These are phyloP conservation scores for Chlorella sp. DNA, from an alignment of 139 green algal genomes.

Conservation along the genomic window DNA sequence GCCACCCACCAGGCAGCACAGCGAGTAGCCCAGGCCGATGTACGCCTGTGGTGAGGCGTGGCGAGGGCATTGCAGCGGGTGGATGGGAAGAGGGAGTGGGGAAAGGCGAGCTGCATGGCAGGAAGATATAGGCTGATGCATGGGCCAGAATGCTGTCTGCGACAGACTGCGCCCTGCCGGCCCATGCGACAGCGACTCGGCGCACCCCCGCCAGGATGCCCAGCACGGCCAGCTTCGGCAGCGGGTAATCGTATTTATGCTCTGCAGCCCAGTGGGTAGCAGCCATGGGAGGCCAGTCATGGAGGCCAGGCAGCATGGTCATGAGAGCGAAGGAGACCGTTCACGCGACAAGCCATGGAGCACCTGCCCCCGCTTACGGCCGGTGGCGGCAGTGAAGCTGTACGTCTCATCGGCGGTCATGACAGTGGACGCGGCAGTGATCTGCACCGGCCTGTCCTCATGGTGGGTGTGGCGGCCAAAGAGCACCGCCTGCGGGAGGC, in stretches of 20 bases:
- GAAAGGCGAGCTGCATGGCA: too few species aligned
- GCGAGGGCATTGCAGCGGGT: background rate
- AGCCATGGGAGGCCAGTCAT: too few species aligned
- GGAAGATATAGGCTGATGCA: too few species aligned
- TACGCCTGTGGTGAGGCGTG: background rate
- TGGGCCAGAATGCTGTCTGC: background rate
- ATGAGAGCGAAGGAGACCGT: too few species aligned
- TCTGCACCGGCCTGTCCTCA: background rate
- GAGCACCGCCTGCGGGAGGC: background rate
- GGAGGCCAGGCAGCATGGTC: too few species aligned
- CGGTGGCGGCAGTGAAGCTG: background rate
- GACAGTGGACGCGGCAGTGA: conserved; percentile 6
- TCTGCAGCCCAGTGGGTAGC: background rate
- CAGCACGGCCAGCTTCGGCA: conserved; percentile 7
- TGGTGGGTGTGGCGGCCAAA: background rate
- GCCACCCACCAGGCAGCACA: conserved; percentile 24
- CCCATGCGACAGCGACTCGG: too few species aligned
- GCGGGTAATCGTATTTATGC: conserved; percentile 1
- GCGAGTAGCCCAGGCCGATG: conserved; percentile 19
- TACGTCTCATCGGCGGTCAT: conserved; percentile 28
- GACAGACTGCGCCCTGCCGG: too few species aligned
- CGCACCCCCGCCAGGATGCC: background rate
- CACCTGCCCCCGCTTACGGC: too few species aligned
- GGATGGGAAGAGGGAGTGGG: background rate
- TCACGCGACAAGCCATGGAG: too few species aligned